These are phyloP conservation scores for Phialophora verrucosa DNA, from an alignment of 2,329 filamentous ascomycete species.

Conservation along the genomic window DNA sequence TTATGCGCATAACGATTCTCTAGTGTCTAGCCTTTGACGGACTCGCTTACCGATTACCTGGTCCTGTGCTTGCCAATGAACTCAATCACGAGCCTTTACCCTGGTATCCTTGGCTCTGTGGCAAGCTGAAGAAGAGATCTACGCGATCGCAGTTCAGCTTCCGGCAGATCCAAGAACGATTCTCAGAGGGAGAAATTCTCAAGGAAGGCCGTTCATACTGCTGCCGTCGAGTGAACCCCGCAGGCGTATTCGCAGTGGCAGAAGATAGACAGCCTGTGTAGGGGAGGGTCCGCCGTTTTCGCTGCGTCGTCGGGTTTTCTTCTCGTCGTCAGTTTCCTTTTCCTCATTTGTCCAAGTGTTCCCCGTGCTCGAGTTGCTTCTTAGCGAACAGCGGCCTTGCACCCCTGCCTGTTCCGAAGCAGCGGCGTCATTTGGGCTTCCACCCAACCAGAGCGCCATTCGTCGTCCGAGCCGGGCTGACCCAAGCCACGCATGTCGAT, in stretches of 20 bases:
- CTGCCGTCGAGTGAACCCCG: not conserved
- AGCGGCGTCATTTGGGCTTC: constrained; percentile 17
- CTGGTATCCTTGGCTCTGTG: constrained; percentile 16
- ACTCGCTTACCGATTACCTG: constrained; percentile 21
- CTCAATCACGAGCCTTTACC: not conserved
- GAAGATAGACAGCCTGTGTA: not conserved
- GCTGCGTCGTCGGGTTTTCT: not conserved
- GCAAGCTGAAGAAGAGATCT: constrained; percentile 15
- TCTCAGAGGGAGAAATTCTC: not conserved
- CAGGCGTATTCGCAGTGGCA: not conserved
- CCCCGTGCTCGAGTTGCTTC: constrained; percentile 7
- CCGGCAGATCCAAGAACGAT: not conserved
- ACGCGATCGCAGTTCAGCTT: not conserved
- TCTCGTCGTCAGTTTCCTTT: constrained; percentile 1
- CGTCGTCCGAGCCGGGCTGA: constrained; percentile 19
- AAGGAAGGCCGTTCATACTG: not conserved
- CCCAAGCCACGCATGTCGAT: constrained; percentile 32
- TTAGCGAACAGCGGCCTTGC: constrained; percentile 9
- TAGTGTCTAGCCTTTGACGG: constrained; percentile 13
- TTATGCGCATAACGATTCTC: constrained; percentile 26
- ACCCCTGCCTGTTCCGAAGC: constrained; percentile 23
- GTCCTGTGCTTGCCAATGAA: constrained; percentile 15
- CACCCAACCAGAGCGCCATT: constrained; percentile 9
- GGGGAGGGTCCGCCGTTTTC: not conserved
- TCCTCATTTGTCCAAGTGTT: not conserved